A percentile compares a stretch with the other conserved stretches of the same genome.
Conservation (phyloP, 345 rosid species). For the Moringa oleifera region DNA sequence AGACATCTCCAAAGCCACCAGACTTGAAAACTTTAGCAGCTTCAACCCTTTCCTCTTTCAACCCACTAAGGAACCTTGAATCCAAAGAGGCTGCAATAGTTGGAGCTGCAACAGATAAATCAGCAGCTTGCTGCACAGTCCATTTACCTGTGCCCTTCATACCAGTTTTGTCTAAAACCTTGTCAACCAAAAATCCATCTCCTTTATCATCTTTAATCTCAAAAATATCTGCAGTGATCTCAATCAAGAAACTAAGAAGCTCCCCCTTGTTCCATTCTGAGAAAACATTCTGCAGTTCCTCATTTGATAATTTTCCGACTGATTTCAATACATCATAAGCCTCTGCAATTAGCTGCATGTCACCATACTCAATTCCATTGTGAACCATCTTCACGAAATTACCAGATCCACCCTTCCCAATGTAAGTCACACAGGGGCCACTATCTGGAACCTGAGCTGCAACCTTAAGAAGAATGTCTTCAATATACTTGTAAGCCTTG, state of each 20-base stretch:
- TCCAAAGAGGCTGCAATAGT: constrained; percentile 90
- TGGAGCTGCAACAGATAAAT: constrained; percentile 88
- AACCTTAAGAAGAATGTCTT: constrained; percentile 88
- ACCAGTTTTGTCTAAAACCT: constrained; percentile 93
- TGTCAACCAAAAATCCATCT: constrained; percentile 84
- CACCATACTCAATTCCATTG: constrained; percentile 94
- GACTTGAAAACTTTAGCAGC: constrained; percentile 83
- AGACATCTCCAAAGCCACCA: constrained; percentile 65
- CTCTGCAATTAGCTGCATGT: constrained; percentile 94
- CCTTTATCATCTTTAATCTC: constrained; percentile 80
- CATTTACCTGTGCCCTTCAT: constrained; percentile 99
- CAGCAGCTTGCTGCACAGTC: constrained; percentile 99
- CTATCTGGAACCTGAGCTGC: constrained; percentile 93
- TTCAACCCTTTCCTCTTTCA: constrained; percentile 84
- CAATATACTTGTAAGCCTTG: constrained; percentile 78
- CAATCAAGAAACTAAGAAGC: constrained; percentile 89
- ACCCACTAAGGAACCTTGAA: constrained; percentile 84
- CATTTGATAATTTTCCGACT: constrained; percentile 83
- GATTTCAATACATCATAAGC: constrained; percentile 88
- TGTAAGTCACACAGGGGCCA: constrained; percentile 89
- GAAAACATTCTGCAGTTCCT: constrained; percentile 65
- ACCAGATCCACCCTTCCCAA: constrained; percentile 91
- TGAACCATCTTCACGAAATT: constrained; percentile 97
- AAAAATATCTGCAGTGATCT: constrained; percentile 91
- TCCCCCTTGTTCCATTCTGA: constrained; percentile 92